Evolutionary conservation across 1,284 basidiomycete species (phyloP), one percentile per base, ranked within the genome.

Genomic region (Meira miltonrushii): DNA sequence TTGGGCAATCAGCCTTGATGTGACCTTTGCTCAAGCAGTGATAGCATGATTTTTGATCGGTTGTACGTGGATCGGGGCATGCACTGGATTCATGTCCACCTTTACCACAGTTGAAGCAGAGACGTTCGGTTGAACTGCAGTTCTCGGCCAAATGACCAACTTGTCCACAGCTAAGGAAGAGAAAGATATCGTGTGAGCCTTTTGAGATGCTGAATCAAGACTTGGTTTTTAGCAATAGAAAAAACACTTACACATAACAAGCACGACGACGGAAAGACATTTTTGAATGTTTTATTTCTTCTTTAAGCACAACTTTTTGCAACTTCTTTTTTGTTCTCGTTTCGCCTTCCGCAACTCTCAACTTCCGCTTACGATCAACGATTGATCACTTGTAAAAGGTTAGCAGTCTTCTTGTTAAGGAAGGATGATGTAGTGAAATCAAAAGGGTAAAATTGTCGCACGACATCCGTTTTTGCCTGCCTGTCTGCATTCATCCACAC

Each of bases 21-120:
- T 61, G 61, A n/a, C 61, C 59, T 40, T 39, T 39, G 21, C 44
- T 52, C 15, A 44, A 33, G 41, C 61, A 62, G 44, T 40, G 25
- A 41, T 56, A 62, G 44, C 61, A 62, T 44, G 59, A 53, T 47
- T 61, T 56, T 37, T 56, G 17, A 39, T 46, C 55, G 9, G 48
- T 39, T 10, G 59, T 57, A 23, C 55, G 52, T n/a, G 55, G 54
- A n/a, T 57, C 47, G 15, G 55, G 54, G 55, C 59, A 60, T 12
- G 59, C 59, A 19, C 49, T 52, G 6, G 56, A 39, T 38, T 53
- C 50, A 53, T 53, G 50, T n/a, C 50, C 50, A 23, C 38, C 50
- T 19, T 41, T 41, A 19, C 50, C 39, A 41, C 50, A 53, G 25
- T 39, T 39, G 25, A 53, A 53, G 50, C 50, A 53, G 11, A 53